Evolutionary conservation across 164 flowering plant genomes (phyloP), one percentile per base, ranked within the genome.

Genomic region (Stephania japonica): DNA sequence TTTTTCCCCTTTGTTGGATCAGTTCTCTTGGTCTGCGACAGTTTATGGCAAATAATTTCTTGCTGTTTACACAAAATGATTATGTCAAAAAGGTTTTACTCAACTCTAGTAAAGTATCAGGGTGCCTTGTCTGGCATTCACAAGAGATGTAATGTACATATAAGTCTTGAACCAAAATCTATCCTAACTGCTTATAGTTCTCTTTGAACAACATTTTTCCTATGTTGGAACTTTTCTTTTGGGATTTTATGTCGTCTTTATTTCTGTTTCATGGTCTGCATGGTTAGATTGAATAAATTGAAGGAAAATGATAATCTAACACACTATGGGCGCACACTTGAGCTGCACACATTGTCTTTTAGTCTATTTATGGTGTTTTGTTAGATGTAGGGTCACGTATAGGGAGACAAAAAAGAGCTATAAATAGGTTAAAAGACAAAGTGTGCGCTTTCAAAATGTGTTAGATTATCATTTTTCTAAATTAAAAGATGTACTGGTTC

Each of bases 121-220:
- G 6, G 23, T 56, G 63, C 23, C n/a, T 18, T 56, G 63, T 56
- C 21, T 5, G 63, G 63, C 63, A 56, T 56, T 18, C 7, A 56
- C 63, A 56, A 56, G 63, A 56, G 18, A 56, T 56, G 23, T 56
- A 49, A 56, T 56, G 63, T 56, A 56, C 63, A 56, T 56, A 56
- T 23, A 56, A 7, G 63, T 56, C n/a, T 56, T 18, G 63, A 56
- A 56, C 63, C 63, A 56, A n/a, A 56, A 56, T 56, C 63, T 7
- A 56, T 56, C 21, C 63, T 56, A 56, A 56, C 23, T 56, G 63
- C 63, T 21, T 56, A n/a, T 14, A 56, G 8, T 56, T 56, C 23
- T 18, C 63, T 56, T 56, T 56, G 63, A 56, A 18, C 63, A 56
- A 3, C 63, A 56, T 56, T 18, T 56, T 56, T 14, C 63, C 1